Percentiles rank a stretch among this genome's conserved stretches.
Evolutionary conservation across 768 basidiomycete genomes (phyloP).

Genomic region (Ramaria sp.): DNA sequence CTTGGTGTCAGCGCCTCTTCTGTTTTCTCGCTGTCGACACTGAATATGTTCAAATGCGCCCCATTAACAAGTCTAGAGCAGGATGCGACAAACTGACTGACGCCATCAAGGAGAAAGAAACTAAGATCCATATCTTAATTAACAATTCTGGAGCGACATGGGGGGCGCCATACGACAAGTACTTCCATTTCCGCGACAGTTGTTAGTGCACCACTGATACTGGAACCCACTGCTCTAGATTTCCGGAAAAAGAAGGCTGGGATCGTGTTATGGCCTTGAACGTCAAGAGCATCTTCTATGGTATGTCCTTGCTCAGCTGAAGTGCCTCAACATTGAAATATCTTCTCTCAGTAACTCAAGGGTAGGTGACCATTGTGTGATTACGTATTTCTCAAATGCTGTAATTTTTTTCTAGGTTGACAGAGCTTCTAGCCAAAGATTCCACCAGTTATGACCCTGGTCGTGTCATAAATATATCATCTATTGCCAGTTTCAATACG

Average conservation of each 20-base stretch:
- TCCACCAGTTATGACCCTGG: constrained; percentile 54
- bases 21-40: background rate
- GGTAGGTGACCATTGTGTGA: constrained; percentile 53
- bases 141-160: constrained; percentile 79
- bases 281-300: constrained; percentile 78
- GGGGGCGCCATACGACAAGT: constrained; percentile 58
- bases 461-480: constrained; percentile 78
- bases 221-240: constrained; percentile 17
- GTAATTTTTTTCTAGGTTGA: constrained; percentile 26
- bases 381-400: constrained; percentile 29
- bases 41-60: background rate
- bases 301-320: constrained; percentile 30
- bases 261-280: constrained; percentile 76
- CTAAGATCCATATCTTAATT: constrained; percentile 69
- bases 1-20: constrained; percentile 41
- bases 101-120: constrained; percentile 59
- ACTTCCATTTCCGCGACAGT: background rate
- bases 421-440: constrained; percentile 56
- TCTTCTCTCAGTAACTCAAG: constrained; percentile 37
- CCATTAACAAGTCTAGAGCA: constrained; percentile 45
- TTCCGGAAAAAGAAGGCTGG: constrained; percentile 80
- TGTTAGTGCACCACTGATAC: background rate
- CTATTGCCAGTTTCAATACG: constrained; percentile 48
- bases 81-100: constrained; percentile 66
- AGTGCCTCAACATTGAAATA: background rate